These are phyloP conservation scores for Phytophthora ohioensis DNA, from an alignment of 352 stramenopile species.

Conservation along the genomic window DNA sequence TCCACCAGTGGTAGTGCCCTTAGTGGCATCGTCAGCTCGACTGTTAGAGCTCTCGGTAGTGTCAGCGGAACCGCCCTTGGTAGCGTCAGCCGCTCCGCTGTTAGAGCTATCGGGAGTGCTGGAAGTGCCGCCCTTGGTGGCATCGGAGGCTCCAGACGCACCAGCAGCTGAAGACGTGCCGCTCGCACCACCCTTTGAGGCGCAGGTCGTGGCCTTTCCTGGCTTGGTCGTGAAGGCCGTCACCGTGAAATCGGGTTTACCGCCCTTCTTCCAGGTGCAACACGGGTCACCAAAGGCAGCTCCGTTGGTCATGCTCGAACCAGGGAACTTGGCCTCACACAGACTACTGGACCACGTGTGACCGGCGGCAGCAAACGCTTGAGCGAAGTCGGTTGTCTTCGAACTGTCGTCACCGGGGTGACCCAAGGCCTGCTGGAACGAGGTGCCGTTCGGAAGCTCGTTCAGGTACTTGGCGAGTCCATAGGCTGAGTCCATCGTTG, in stretches of 20 bases:
- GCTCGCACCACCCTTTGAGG: slow-evolving; percentile 27
- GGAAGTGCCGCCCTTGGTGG: slow-evolving; percentile 9
- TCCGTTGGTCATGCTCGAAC: slow-evolving; percentile 46
- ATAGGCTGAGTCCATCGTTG: slow-evolving; percentile 18
- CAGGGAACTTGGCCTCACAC: slow-evolving; percentile 48
- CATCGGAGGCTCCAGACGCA: slow-evolving; percentile 13
- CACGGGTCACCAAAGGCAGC: slow-evolving; percentile 40
- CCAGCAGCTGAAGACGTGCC: slow-evolving; percentile 12
- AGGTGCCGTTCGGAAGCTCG: slow-evolving; percentile 52
- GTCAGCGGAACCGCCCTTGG: not conserved
- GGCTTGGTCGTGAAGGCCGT: slow-evolving; percentile 33
- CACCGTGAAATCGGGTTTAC: slow-evolving; percentile 41
- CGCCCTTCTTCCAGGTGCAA: slow-evolving; percentile 49
- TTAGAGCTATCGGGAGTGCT: not conserved
- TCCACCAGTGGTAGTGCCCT: not conserved
- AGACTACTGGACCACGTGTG: slow-evolving; percentile 41
- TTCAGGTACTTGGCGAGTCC: slow-evolving; percentile 41
- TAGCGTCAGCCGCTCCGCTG: slow-evolving; percentile 10
- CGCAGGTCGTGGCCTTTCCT: slow-evolving; percentile 31
- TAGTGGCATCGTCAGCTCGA: slow-evolving; percentile 7
- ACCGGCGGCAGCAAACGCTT: slow-evolving; percentile 39
- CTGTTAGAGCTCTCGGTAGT: not conserved
- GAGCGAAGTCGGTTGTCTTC: slow-evolving; percentile 48
- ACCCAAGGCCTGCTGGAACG: slow-evolving; percentile 46
- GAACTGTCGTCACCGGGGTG: slow-evolving; percentile 40